Evolutionary conservation across 2,329 filamentous ascomycete genomes (phyloP).

Genomic region (Botryotinia convoluta): DNA sequence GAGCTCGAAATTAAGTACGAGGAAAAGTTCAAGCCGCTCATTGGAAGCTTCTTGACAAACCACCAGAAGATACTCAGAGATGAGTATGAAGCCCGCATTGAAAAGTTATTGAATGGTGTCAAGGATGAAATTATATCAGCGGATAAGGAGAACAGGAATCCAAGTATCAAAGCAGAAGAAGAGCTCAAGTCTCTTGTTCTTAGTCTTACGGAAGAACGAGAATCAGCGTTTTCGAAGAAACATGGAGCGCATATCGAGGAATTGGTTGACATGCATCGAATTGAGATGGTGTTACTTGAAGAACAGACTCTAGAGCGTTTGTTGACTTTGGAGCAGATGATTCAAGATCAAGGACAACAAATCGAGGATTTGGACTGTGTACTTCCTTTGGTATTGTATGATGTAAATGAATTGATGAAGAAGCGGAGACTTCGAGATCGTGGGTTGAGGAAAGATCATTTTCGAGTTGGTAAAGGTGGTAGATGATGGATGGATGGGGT

Average conservation of each 20-base stretch:
- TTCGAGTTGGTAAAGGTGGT: neutral
- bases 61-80: constrained; percentile 8
- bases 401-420: constrained; percentile 15
- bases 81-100: constrained; percentile 11
- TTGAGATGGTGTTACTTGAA: constrained; percentile 9
- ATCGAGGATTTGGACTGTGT: constrained; percentile 12
- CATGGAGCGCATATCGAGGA: constrained; percentile 3
- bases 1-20: constrained; percentile 18
- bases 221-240: neutral
- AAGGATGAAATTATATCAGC: neutral
- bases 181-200: constrained; percentile 1
- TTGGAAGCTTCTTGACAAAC: constrained; percentile 4
- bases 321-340: neutral
- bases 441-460: neutral
- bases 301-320: constrained; percentile 10
- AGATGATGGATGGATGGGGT: neutral
- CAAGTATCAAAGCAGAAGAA: constrained; percentile 1
- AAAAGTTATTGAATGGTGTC: neutral
- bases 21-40: constrained; percentile 10
- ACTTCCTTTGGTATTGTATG: neutral
- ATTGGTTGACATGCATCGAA: neutral
- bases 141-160: neutral
- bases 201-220: neutral
- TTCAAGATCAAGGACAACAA: constrained; percentile 3
- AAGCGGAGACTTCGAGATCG: neutral